phyloP scores from a whole-genome alignment of 371 early-diverging fungal genomes.

The Mucor mucedo region DNA sequence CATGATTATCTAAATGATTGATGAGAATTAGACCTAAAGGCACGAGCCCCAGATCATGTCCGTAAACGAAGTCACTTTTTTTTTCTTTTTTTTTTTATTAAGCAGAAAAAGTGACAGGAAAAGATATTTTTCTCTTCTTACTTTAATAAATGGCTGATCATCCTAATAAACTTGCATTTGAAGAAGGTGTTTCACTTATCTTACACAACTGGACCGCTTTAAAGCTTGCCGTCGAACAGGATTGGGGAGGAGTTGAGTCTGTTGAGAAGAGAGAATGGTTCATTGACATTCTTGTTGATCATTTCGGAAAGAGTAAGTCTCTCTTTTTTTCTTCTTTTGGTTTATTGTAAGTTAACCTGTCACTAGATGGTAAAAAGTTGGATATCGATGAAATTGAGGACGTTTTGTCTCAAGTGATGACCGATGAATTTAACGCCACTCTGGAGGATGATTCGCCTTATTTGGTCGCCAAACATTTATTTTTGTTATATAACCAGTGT shows the following conservation, averaged over 20 bases:
- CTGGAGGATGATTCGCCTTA: slow-evolving; percentile 72
- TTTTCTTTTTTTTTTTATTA: slow-evolving; percentile 8
- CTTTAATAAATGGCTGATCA: slow-evolving; percentile 35
- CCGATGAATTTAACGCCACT: slow-evolving; percentile 67
- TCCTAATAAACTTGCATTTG: slow-evolving; percentile 68
- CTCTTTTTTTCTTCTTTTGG: not conserved
- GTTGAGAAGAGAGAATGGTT: slow-evolving; percentile 80
- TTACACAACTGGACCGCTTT: slow-evolving; percentile 79
- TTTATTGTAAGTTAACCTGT: not conserved
- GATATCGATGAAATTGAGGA: slow-evolving; percentile 69
- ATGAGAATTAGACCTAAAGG: no score
- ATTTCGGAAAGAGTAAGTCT: slow-evolving; percentile 67
- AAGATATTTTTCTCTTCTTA: slow-evolving; percentile 10
- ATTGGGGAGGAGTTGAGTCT: slow-evolving; percentile 82
- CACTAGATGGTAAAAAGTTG: slow-evolving; percentile 62
- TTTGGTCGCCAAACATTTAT: slow-evolving; percentile 56
- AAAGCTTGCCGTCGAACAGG: slow-evolving; percentile 76
- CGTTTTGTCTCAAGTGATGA: slow-evolving; percentile 67
- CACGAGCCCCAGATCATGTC: no score
- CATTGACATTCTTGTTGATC: slow-evolving; percentile 69
- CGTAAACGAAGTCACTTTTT: not conserved
- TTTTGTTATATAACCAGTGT: slow-evolving; percentile 57
- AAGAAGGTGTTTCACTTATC: slow-evolving; percentile 60
- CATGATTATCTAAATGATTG: no score
- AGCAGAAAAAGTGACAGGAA: not conserved